Evolutionary conservation across 106 monocot species (phyloP).

Genomic region (Acorus calamus): DNA sequence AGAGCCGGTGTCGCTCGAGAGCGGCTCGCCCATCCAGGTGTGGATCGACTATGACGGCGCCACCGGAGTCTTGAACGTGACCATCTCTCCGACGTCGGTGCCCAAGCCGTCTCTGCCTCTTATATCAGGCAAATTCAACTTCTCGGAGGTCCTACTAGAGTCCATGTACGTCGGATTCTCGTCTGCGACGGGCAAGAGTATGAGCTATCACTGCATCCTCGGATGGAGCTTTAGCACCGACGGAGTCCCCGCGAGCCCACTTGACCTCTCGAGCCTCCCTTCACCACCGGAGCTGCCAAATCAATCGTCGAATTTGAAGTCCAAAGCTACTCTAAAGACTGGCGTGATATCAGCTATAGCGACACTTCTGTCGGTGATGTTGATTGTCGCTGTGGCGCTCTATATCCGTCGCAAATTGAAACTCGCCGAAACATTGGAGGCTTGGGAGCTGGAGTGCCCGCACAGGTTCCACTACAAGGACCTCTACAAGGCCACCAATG

Average conservation of each 20-base stretch:
- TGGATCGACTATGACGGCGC: not conserved
- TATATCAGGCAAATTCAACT: not conserved
- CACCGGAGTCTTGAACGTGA: not conserved
- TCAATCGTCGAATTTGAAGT: too few relatives aligned
- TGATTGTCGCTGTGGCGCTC: not conserved
- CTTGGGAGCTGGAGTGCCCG: conserved; percentile 1
- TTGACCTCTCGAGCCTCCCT: not conserved
- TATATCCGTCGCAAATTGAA: not conserved
- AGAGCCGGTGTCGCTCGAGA: not conserved
- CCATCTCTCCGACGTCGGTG: not conserved
- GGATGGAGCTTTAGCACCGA: conserved; percentile 2
- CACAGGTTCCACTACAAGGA: not conserved
- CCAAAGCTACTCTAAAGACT: not conserved
- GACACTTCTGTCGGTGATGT: not conserved
- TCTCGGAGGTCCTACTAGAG: not conserved
- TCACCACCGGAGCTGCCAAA: not conserved
- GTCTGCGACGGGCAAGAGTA: not conserved
- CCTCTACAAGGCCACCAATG: conserved; percentile 1
- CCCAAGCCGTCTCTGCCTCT: not conserved
- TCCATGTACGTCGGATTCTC: conserved; percentile 3
- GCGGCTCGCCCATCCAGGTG: not conserved
- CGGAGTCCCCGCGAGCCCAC: not conserved
- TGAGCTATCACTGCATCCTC: not conserved
- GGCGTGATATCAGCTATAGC: not conserved
- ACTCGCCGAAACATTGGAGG: not conserved